phyloP scores from a whole-genome alignment of 1,284 basidiomycete genomes.

The Golubevia pallescens region DNA sequence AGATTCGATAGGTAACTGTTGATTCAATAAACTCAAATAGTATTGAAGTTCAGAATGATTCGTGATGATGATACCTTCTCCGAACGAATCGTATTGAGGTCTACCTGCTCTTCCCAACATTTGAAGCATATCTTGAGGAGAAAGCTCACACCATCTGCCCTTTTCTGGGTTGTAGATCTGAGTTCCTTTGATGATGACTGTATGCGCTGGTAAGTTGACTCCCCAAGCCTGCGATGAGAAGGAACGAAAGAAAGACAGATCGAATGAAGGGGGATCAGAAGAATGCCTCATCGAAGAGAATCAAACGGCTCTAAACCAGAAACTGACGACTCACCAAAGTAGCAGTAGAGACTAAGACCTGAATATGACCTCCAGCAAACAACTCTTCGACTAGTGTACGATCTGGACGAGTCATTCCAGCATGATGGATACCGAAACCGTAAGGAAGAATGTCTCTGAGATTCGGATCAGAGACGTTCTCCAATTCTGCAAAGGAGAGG shows the following conservation, averaged over 20 bases:
- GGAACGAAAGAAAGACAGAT: not conserved
- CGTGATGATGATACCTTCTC: slow-evolving; percentile 98
- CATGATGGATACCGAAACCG: slow-evolving; percentile 97
- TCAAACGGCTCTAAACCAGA: not conserved
- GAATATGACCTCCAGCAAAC: slow-evolving; percentile 88
- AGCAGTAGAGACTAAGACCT: slow-evolving; percentile 95
- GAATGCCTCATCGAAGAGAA: not conserved
- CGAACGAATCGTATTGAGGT: slow-evolving; percentile 95
- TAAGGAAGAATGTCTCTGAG: slow-evolving; percentile 91
- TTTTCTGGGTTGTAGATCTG: slow-evolving; percentile 99
- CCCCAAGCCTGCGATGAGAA: slow-evolving; percentile 77
- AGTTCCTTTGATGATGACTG: slow-evolving; percentile 98
- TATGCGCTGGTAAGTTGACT: slow-evolving; percentile 96
- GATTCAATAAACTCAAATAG: slow-evolving; percentile 68
- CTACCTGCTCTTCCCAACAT: slow-evolving; percentile 98
- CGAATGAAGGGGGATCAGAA: too few relatives aligned
- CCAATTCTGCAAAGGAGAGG: too few relatives aligned
- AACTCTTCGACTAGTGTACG: slow-evolving; percentile 91
- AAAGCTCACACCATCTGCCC: slow-evolving; percentile 94
- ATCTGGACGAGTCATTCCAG: slow-evolving; percentile 96
- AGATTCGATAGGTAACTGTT: slow-evolving; percentile 81
- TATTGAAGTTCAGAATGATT: slow-evolving; percentile 97
- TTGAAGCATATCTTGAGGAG: slow-evolving; percentile 94
- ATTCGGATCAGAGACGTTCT: slow-evolving; percentile 82
- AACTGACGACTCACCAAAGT: slow-evolving; percentile 70